phyloP scores from a whole-genome alignment of 78 protist species.

The Protostelium mycophagum region DNA sequence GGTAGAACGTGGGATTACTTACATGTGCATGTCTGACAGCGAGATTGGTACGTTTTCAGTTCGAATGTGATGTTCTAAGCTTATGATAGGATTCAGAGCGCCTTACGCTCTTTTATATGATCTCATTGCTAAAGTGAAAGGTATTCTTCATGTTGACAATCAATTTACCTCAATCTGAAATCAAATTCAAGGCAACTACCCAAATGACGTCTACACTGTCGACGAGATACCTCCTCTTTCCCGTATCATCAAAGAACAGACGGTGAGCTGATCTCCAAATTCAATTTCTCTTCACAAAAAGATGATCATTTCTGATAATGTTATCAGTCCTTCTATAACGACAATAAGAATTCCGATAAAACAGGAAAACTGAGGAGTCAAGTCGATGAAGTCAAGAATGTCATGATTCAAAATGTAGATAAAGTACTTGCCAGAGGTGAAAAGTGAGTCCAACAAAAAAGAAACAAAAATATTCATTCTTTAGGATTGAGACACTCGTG shows the following conservation, averaged over 20 bases:
- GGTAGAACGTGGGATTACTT: not conserved
- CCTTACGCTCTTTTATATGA: not conserved
- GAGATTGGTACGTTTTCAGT: not conserved
- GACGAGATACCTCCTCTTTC: not conserved
- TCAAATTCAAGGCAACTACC: not conserved
- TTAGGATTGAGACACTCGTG: not conserved
- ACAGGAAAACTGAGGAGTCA: not conserved
- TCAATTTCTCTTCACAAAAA: not conserved
- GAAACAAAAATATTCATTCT: not conserved
- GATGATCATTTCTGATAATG: too few species aligned
- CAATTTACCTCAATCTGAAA: too few species aligned
- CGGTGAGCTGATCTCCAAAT: not conserved
- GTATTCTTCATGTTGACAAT: not conserved
- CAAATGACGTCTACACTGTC: not conserved
- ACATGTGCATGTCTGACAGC: not conserved
- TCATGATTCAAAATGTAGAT: not conserved
- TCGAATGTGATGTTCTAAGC: not conserved
- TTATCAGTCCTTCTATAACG: not conserved
- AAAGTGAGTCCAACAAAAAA: not conserved
- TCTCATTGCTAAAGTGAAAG: not conserved
- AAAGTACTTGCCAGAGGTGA: not conserved
- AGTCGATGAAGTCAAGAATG: not conserved
- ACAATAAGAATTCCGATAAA: not conserved
- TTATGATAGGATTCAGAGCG: not conserved
- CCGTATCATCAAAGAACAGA: not conserved